Conservation (phyloP, 305 asterid species). For the Lippia alba region DNA sequence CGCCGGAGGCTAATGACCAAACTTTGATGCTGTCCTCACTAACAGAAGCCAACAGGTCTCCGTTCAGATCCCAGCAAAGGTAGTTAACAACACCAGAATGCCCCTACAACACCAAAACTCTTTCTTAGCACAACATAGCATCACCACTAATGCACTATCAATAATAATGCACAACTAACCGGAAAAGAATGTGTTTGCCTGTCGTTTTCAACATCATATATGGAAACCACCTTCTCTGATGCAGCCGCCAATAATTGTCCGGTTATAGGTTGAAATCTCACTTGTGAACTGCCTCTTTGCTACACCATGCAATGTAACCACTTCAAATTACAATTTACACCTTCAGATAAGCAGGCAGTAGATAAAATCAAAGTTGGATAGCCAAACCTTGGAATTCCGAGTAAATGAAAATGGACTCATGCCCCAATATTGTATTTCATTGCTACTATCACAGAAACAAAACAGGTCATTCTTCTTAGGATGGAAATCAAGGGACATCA, state of each 20-base stretch:
- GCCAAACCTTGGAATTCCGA: slow-evolving; percentile 80
- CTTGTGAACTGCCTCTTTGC: slow-evolving; percentile 97
- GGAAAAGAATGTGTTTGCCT: slow-evolving; percentile 84
- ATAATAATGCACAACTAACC: slow-evolving; percentile 52
- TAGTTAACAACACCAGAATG: slow-evolving; percentile 85
- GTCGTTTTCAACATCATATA: slow-evolving; percentile 91
- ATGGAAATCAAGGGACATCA: slow-evolving; percentile 94
- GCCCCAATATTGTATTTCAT: slow-evolving; percentile 90
- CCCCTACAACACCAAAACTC: slow-evolving; percentile 46
- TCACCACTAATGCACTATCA: background rate
- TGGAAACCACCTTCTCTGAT: slow-evolving; percentile 80
- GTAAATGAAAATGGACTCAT: slow-evolving; percentile 69
- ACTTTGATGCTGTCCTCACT: slow-evolving; percentile 93
- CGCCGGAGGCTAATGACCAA: slow-evolving; percentile 89
- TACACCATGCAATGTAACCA: slow-evolving; percentile 37
- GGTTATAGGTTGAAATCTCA: slow-evolving; percentile 83
- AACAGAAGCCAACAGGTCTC: slow-evolving; percentile 89
- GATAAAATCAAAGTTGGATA: background rate
- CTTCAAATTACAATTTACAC: slow-evolving; percentile 23
- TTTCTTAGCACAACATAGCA: background rate
- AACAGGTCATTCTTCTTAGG: slow-evolving; percentile 92
- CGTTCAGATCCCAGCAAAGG: slow-evolving; percentile 91
- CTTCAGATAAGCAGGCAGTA: background rate
- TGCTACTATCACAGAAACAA: slow-evolving; percentile 86
- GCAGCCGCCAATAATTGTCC: slow-evolving; percentile 94